These are phyloP conservation scores for Fusarium redolens DNA, from an alignment of 2,329 filamentous ascomycete species.

Conservation along the genomic window DNA sequence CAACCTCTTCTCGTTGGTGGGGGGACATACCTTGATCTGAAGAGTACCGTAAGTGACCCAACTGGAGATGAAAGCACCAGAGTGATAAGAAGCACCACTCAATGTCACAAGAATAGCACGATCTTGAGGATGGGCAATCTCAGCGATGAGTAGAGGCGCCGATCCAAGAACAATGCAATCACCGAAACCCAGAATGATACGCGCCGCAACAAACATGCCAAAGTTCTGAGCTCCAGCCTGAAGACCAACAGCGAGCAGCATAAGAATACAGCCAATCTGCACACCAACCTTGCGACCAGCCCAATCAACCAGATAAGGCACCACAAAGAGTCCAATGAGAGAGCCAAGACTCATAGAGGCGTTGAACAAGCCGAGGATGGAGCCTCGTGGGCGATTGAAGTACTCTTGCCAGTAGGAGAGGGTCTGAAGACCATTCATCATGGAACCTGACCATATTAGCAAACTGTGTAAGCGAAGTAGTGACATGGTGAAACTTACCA, in stretches of 20 bases:
- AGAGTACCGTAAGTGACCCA: slow-evolving; percentile 19
- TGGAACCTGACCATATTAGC: neutral
- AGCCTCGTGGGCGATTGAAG: slow-evolving; percentile 21
- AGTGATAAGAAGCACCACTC: slow-evolving; percentile 10
- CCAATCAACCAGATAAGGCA: slow-evolving; percentile 27
- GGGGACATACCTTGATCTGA: slow-evolving; percentile 4
- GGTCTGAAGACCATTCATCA: slow-evolving; percentile 29
- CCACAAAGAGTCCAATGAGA: slow-evolving; percentile 21
- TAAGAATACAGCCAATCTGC: slow-evolving; percentile 12
- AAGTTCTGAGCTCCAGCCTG: slow-evolving; percentile 27
- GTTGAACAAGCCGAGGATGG: slow-evolving; percentile 21
- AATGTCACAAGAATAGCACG: slow-evolving; percentile 17
- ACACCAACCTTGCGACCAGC: slow-evolving; percentile 24
- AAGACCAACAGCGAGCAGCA: slow-evolving; percentile 13
- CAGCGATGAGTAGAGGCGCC: slow-evolving; percentile 13
- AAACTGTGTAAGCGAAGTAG: fast-evolving
- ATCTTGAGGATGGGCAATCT: slow-evolving; percentile 11
- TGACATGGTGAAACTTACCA: neutral
- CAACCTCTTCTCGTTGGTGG: too few relatives aligned
- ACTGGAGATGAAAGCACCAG: slow-evolving; percentile 17
- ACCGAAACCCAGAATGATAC: slow-evolving; percentile 22
- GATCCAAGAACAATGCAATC: slow-evolving; percentile 7
- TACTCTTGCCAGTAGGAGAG: slow-evolving; percentile 28
- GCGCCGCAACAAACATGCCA: slow-evolving; percentile 26
- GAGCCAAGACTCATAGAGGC: slow-evolving; percentile 30